Conservation (phyloP, 2,329 filamentous ascomycete genomes). For the Alternaria longipes region DNA sequence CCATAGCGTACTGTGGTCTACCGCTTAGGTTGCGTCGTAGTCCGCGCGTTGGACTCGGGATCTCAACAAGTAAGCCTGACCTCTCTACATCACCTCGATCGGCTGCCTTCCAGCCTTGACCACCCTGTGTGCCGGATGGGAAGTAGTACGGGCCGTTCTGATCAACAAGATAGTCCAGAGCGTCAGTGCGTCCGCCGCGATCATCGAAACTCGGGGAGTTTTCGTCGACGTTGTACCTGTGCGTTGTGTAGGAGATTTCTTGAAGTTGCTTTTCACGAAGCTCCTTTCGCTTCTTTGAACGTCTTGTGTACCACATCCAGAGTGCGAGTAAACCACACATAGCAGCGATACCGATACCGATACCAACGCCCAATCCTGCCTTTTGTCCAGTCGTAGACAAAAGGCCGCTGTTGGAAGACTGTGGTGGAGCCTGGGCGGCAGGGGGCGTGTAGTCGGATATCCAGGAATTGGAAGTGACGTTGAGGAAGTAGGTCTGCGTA, state of each 20-base stretch:
- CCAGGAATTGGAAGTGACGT: constrained; percentile 69
- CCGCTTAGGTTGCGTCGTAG: constrained; percentile 53
- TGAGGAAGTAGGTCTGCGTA: constrained; percentile 65
- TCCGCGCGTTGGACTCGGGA: constrained; percentile 60
- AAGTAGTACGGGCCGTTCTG: constrained; percentile 42
- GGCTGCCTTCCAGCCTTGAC: constrained; percentile 45
- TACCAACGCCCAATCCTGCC: constrained; percentile 56
- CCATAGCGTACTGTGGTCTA: constrained; percentile 58
- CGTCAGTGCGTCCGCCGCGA: constrained; percentile 53
- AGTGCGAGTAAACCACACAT: constrained; percentile 54
- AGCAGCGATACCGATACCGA: constrained; percentile 56
- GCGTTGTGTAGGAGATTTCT: constrained; percentile 61
- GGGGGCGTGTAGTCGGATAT: constrained; percentile 65
- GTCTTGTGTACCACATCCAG: constrained; percentile 59
- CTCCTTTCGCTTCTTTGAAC: constrained; percentile 52
- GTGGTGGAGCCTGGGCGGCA: constrained; percentile 22
- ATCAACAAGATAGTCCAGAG: constrained; percentile 44
- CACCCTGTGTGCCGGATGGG: constrained; percentile 30
- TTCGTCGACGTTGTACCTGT: constrained; percentile 55
- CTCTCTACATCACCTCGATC: constrained; percentile 53
- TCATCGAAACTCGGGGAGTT: constrained; percentile 48
- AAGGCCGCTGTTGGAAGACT: constrained; percentile 38
- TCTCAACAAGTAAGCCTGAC: constrained; percentile 58
- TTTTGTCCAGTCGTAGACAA: constrained; percentile 57
- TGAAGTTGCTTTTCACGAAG: constrained; percentile 64